A percentile compares a stretch with the other conserved stretches of the same genome.
Conservation (phyloP, 371 early-diverging fungal species). For the Circinella minor region DNA sequence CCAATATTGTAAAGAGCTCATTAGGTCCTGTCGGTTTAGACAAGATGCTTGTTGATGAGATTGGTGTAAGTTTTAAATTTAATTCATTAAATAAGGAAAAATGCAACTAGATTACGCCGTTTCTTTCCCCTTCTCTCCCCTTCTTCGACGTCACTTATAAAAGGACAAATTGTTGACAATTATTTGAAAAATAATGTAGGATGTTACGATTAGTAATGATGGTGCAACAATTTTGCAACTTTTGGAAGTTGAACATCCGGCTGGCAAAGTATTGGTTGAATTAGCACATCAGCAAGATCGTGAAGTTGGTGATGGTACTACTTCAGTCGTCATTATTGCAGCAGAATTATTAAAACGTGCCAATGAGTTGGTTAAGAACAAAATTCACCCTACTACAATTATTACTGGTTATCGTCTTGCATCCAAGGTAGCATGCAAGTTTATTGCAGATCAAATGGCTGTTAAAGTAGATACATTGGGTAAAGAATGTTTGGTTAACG, state of each 20-base stretch:
- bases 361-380: slow-evolving; percentile 96
- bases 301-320: slow-evolving; percentile 99
- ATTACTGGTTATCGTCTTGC: slow-evolving; percentile 98
- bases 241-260: slow-evolving; percentile 98
- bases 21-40: slow-evolving; percentile 99
- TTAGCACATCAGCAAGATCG: slow-evolving; percentile 99
- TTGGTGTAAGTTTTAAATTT: slow-evolving; percentile 78
- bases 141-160: too few relatives aligned
- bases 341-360: slow-evolving; percentile 97
- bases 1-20: slow-evolving; percentile 98
- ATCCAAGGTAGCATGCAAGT: slow-evolving; percentile 98
- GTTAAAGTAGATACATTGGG: slow-evolving; percentile 93
- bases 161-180: too few relatives aligned
- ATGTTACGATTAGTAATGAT: slow-evolving; percentile 99
- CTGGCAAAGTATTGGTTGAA: slow-evolving; percentile 97
- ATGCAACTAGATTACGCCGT: too few relatives aligned
- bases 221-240: slow-evolving; percentile 99
- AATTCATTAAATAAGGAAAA: too few relatives aligned
- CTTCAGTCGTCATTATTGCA: slow-evolving; percentile 99
- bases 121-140: too few relatives aligned
- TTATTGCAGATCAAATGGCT: slow-evolving; percentile 96
- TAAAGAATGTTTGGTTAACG: slow-evolving; percentile 92
- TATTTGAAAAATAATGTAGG: slow-evolving; percentile 52
- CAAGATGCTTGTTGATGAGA: slow-evolving; percentile 99
- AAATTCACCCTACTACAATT: slow-evolving; percentile 99